Evolutionary conservation across 331 rosid species (phyloP).

Genomic region (Pyracantha coccinea): DNA sequence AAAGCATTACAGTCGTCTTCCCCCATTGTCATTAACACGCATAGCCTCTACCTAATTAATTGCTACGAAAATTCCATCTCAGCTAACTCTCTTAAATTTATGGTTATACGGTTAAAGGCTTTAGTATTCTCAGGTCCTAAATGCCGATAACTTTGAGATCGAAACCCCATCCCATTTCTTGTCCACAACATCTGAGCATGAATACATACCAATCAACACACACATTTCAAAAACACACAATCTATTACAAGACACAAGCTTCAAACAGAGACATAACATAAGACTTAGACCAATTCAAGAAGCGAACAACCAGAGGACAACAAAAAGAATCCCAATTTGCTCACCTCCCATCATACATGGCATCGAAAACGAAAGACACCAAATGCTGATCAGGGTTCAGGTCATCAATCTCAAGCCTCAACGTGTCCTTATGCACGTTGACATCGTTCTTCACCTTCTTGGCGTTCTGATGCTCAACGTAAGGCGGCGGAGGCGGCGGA

Average conservation of each 20-base stretch:
- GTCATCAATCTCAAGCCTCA: conserved; percentile 48
- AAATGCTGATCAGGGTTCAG: conserved; percentile 61
- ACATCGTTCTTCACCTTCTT: conserved; percentile 72
- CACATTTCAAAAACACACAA: neutral
- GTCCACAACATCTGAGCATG: neutral
- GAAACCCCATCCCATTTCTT: neutral
- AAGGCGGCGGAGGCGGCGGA: conserved; percentile 36
- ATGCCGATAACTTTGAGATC: neutral
- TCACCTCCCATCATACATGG: conserved; percentile 74
- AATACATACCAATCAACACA: conserved; percentile 3
- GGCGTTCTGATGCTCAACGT: conserved; percentile 67
- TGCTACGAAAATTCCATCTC: neutral
- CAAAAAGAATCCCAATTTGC: neutral
- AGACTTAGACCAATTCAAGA: neutral
- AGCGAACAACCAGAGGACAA: neutral
- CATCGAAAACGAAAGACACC: conserved; percentile 79
- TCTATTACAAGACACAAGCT: neutral
- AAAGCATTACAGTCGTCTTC: neutral
- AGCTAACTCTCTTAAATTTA: neutral
- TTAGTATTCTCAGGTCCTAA: neutral
- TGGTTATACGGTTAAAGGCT: neutral
- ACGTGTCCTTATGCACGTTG: conserved; percentile 66
- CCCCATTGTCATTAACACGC: neutral
- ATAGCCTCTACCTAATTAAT: neutral
- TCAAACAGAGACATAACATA: neutral